Evolutionary conservation across 2,329 filamentous ascomycete species (phyloP), one percentile per base, ranked within the genome.

Genomic region (Graphilbum fragrans): DNA sequence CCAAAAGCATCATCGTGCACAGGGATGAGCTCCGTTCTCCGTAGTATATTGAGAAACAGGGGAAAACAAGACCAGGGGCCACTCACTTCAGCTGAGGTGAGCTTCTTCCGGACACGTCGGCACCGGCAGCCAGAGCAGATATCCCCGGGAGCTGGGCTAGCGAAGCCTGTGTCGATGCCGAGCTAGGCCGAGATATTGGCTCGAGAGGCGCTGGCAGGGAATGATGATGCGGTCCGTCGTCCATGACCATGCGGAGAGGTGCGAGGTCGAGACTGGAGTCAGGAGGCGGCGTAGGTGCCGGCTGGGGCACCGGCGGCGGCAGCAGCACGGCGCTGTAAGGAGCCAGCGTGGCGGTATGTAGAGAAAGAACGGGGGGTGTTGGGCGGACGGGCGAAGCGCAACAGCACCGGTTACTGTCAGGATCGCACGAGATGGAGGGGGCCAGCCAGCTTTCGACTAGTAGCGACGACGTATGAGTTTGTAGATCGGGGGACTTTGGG

Each of bases 51-150:
- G 29, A 16, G 29, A 10, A 7, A 16, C 6, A 31, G 29, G n/a
- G 8, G n/a, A 31, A 5, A 31, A 16, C 6, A 16, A 9, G 20
- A 17, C n/a, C 9, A 12, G 5, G 11, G 4, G 16, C 21, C 14
- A 12, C 66, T 56, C 58, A 72, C 69, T 65, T 67, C 47, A 62
- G 47, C 48, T 69, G 68, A 35, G 66, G 62, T 41, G 67, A 61
- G 49, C 54, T 60, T 58, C 56, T 17, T 59, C 54, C 22, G 59
- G 40, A 32, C 17, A 25, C 34, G n/a, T 39, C 58, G 46, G 57
- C 61, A 35, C 56, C 62, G 21, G 63, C 56, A 31, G 66, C 65
- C 36, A 72, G 56, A 4, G 65, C 58, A 12, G 65, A 59, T 25
- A 72, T 64, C 27, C 60, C 63, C 9, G 69, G 61, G 32, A 72